Evolutionary conservation across 768 basidiomycete species (phyloP), one percentile per base, ranked within the genome.

Genomic region (Lentinus brumalis): DNA sequence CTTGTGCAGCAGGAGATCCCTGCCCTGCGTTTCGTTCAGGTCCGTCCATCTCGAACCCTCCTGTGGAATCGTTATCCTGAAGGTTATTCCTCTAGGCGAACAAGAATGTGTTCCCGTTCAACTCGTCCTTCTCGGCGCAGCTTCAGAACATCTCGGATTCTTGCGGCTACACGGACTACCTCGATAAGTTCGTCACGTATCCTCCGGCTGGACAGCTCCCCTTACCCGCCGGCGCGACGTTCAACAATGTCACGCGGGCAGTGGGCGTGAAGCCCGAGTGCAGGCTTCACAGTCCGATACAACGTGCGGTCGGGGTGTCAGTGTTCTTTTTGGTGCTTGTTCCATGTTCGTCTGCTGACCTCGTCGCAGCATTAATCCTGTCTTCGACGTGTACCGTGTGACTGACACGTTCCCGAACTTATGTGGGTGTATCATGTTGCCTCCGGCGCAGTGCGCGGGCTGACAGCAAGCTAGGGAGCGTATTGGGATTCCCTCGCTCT

Each of bases 1-100:
- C 79, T 89, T 4, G 84, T 90, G 3, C 86, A 88, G 73, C 75
- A 82, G 63, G 78, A 91, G 70, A 89, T 91, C 41, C 87, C 88
- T 2, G 87, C 87, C 0, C 82, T 89, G 18, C 77, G 82, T 55
- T 90, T 90, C 86, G 26, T 81, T 84, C 67, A 70, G 57, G 64
- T 62, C 18, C 38, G 71, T 82, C 60, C 3, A 52, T 30, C 44
- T 39, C 32, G 10, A 35, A 5, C 14, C 12, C 5, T 12, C 1
- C 10, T 31, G 26, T 44, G 50, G 4, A 11, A 7, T n/a, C 18
- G 32, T 53, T 15, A 26, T 15, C 12, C 47, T 10, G 16, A 16
- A 1, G 29, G 18, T 5, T 10, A 15, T 12, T 2, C 11, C 3
- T 42, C 21, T 62, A 85, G 80, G 81, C 83, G 50, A 83, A 84